A percentile compares a stretch with the other conserved stretches of the same genome.
Evolutionary conservation across 345 rosid genomes (phyloP).

Genomic region (Boechera divaricarpa): DNA sequence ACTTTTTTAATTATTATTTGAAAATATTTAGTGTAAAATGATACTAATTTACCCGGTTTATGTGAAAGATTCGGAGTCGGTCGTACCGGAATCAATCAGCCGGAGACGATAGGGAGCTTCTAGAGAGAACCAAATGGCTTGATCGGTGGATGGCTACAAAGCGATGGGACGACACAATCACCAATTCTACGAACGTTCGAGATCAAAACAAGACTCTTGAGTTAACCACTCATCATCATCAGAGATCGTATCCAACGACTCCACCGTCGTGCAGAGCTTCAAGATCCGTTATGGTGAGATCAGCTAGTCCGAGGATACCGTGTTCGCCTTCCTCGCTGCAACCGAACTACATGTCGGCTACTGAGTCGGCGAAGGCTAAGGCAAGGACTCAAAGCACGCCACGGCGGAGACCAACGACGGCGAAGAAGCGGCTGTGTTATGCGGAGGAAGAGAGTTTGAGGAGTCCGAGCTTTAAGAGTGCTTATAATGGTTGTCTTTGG

Average conservation of each 20-base stretch:
- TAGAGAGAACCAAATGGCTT: conserved; percentile 74
- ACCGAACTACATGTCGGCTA: conserved; percentile 90
- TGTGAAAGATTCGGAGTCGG: conserved; percentile 62
- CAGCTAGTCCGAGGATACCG: conserved; percentile 71
- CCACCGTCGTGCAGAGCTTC: conserved; percentile 66
- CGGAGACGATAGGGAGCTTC: conserved; percentile 59
- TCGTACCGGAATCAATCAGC: conserved; percentile 59
- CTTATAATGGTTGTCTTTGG: conserved; percentile 55
- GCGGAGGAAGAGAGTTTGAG: conserved; percentile 59
- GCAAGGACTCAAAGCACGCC: conserved; percentile 79
- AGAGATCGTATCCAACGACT: conserved; percentile 53
- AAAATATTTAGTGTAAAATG: not conserved
- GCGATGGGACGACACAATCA: conserved; percentile 61
- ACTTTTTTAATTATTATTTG: too few species aligned
- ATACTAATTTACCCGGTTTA: not conserved
- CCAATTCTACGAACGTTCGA: conserved; percentile 49
- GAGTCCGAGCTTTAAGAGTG: conserved; percentile 79
- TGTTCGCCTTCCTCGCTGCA: conserved; percentile 55
- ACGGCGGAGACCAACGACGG: conserved; percentile 62
- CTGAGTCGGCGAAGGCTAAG: conserved; percentile 86
- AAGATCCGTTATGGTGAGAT: conserved; percentile 56
- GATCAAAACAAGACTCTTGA: conserved; percentile 63
- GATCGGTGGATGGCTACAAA: conserved; percentile 86
- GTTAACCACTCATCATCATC: conserved; percentile 44
- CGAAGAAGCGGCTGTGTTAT: conserved; percentile 71